A percentile compares a stretch with the other conserved stretches of the same genome.
Conservation (phyloP, 306 rosid genomes). For the Leucaena leucocephala region DNA sequence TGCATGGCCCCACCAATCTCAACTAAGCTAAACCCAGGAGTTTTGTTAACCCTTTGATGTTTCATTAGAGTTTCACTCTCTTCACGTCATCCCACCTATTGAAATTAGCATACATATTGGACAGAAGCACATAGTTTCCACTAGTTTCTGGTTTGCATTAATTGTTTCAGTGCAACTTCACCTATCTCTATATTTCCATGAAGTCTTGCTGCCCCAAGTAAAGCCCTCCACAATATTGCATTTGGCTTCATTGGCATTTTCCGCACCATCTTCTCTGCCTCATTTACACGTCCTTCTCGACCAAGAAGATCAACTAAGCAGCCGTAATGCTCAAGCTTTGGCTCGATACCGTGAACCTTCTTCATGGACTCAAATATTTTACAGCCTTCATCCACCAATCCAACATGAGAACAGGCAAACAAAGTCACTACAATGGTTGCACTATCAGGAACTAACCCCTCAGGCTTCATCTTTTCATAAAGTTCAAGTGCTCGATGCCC, state of each 20-base stretch:
- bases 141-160: slow-evolving; percentile 51
- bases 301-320: slow-evolving; percentile 51
- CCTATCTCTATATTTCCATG: slow-evolving; percentile 49
- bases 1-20: slow-evolving; percentile 52
- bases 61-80: slow-evolving; percentile 52
- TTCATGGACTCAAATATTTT: slow-evolving; percentile 45
- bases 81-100: slow-evolving; percentile 52
- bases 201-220: slow-evolving; percentile 54
- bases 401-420: slow-evolving; percentile 54
- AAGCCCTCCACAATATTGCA: slow-evolving; percentile 53
- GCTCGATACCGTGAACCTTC: slow-evolving; percentile 38
- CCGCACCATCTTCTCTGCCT: slow-evolving; percentile 45
- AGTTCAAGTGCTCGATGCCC: slow-evolving; percentile 50
- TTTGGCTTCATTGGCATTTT: slow-evolving; percentile 55
- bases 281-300: slow-evolving; percentile 50
- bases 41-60: slow-evolving; percentile 43
- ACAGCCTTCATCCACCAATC: slow-evolving; percentile 47
- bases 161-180: slow-evolving; percentile 47
- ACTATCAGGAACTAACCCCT: slow-evolving; percentile 42
- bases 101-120: slow-evolving; percentile 50
- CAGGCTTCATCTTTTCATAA: slow-evolving; percentile 40
- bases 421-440: slow-evolving; percentile 48
- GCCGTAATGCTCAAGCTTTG: slow-evolving; percentile 50
- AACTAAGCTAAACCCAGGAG: slow-evolving; percentile 55
- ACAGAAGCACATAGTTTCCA: slow-evolving; percentile 54